These are phyloP conservation scores for Aurinia saxatilis DNA, from an alignment of 345 rosid species.

Conservation along the genomic window DNA sequence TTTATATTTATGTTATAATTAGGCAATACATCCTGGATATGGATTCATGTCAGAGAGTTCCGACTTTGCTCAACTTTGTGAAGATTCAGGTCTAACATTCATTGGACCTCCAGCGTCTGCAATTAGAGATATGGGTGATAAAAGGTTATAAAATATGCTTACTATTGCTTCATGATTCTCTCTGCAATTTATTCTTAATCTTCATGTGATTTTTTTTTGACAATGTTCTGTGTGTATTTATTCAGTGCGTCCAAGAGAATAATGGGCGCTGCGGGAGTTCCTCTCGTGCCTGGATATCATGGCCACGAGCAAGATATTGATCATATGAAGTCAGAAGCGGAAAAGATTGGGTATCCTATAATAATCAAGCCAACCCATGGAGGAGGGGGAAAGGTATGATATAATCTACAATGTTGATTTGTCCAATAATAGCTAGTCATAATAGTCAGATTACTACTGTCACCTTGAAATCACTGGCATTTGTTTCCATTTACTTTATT, in stretches of 20 bases:
- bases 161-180: background rate
- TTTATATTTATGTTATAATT: slow-evolving; percentile 16
- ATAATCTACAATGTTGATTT: background rate
- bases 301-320: slow-evolving; percentile 81
- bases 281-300: slow-evolving; percentile 92
- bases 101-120: slow-evolving; percentile 93
- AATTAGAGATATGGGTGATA: slow-evolving; percentile 95
- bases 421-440: background rate
- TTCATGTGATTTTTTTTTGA: background rate
- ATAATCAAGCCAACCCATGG: slow-evolving; percentile 95
- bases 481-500: slow-evolving; percentile 8
- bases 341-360: slow-evolving; percentile 77
- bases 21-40: slow-evolving; percentile 94
- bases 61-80: slow-evolving; percentile 75
- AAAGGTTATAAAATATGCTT: slow-evolving; percentile 43
- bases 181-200: background rate
- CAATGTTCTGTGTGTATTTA: slow-evolving; percentile 11
- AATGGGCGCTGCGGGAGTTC: slow-evolving; percentile 98
- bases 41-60: slow-evolving; percentile 90
- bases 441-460: background rate
- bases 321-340: slow-evolving; percentile 78
- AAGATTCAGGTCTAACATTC: slow-evolving; percentile 66
- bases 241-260: slow-evolving; percentile 87
- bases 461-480: background rate
- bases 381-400: slow-evolving; percentile 84